Base-by-base conservation (phyloP, 2,329 filamentous ascomycete genomes). In the Ophiocordyceps australis region DNA sequence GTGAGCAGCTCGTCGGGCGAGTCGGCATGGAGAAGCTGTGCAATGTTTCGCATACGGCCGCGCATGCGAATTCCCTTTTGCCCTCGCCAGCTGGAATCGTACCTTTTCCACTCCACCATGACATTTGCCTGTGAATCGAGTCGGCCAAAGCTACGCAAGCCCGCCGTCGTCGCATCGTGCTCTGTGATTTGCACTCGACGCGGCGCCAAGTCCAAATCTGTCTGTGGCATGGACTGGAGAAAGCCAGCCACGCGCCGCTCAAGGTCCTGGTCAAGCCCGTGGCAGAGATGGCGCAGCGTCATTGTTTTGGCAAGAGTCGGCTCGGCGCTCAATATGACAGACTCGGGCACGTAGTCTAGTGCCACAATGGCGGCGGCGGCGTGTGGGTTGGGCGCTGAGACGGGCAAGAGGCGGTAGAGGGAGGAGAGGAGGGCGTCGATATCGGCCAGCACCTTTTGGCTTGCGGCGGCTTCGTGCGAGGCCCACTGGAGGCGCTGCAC, bases 21-120 rank as follows among this genome's bases (percentile, higher is more conserved):
- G 14, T 23, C 22, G 9, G 22, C 22, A 14, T 15, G 14, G 9
- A 23, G 22, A n/a, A 23, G 17, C 22, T 23, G 22, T 16, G 22
- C 22, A 6, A 23, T 23, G 12, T 23, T 23, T 14, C 22, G 22
- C 10, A 23, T 23, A 10, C 22, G 13, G 4, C 22, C 22, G 7
- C 22, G 15, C 22, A 23, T 23, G 9, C 22, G 14, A 16, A 23
- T 23, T 14, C 22, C 22, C 22, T 16, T 23, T 23, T 23, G 22
- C 8, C 22, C 22, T 16, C 22, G 22, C 22, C 22, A 23, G 22
- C 22, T 23, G 14, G 22, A 23, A 16, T 23, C 22, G 22, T 23
- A 23, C 9, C 12, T 16, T 11, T 23, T 23, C 22, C 22, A 23
- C 14, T 23, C 22, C 12, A 23, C 9, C 22, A 23, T 23, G 4